These are phyloP conservation scores for Carex kokanica DNA, from an alignment of 176 grass and related monocot genomes.

Conservation along the genomic window DNA sequence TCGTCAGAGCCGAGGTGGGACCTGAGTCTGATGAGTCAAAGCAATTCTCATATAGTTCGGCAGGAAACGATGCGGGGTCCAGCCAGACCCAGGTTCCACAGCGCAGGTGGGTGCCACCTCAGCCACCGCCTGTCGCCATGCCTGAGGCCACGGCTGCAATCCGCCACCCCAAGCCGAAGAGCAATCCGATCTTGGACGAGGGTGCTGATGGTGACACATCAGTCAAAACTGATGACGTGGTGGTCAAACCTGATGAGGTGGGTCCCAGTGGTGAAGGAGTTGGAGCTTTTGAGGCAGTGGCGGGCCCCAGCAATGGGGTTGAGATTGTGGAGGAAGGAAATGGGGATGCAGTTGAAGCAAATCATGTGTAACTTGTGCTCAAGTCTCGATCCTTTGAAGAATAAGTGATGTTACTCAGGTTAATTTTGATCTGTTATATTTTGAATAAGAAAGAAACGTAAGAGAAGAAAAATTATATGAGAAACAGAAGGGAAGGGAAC, in stretches of 20 bases:
- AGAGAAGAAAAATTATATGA: not conserved
- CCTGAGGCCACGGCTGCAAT: slow-evolving; percentile 65
- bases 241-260: not conserved
- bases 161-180: slow-evolving; percentile 45
- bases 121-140: slow-evolving; percentile 46
- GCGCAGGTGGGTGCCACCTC: slow-evolving; percentile 65
- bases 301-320: not conserved
- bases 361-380: not conserved
- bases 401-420: not conserved
- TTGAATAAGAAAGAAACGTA: slow-evolving; percentile 6
- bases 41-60: slow-evolving; percentile 22
- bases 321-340: slow-evolving; percentile 13
- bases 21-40: slow-evolving; percentile 34
- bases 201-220: not conserved
- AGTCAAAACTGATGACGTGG: not conserved
- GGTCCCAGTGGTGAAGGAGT: not conserved
- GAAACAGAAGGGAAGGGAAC: not conserved
- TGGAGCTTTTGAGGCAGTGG: not conserved
- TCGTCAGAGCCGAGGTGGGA: slow-evolving; percentile 19
- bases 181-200: not conserved
- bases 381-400: not conserved
- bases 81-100: slow-evolving; percentile 29
- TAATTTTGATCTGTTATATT: not conserved
- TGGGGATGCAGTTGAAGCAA: slow-evolving; percentile 1
- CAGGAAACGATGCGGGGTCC: slow-evolving; percentile 23